phyloP scores from a whole-genome alignment of 2,329 filamentous ascomycete species.

The Pseudogymnoascus pannorum region DNA sequence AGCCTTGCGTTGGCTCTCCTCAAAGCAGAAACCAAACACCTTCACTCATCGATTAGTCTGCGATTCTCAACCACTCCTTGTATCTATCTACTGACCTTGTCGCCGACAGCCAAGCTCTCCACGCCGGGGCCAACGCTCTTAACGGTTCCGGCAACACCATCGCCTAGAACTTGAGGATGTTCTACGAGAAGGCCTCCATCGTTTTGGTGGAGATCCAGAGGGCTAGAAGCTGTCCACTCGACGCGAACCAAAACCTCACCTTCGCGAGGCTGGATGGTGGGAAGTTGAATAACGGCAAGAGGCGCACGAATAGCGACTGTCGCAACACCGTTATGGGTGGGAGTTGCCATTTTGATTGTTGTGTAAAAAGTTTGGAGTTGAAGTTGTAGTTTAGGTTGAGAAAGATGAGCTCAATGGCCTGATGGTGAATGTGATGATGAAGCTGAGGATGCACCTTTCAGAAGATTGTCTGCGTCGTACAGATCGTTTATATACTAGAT shows the following conservation, averaged over 20 bases:
- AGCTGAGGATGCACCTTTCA: background rate
- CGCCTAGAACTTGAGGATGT: slow-evolving; percentile 44
- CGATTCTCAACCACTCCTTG: background rate
- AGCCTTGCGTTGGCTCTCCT: slow-evolving; percentile 39
- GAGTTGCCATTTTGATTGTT: slow-evolving; percentile 25
- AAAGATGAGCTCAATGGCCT: background rate
- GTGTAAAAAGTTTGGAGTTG: background rate
- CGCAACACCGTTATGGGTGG: slow-evolving; percentile 32
- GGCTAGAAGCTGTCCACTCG: slow-evolving; percentile 53
- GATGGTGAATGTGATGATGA: background rate
- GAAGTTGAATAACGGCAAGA: slow-evolving; percentile 30
- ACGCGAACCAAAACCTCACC: slow-evolving; percentile 48
- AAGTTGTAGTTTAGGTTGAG: background rate
- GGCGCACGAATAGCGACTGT: slow-evolving; percentile 32
- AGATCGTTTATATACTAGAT: background rate
- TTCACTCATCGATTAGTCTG: background rate
- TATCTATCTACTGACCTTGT: slow-evolving; percentile 35
- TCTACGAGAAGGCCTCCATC: slow-evolving; percentile 50
- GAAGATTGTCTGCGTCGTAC: background rate
- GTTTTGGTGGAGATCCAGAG: slow-evolving; percentile 54
- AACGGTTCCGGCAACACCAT: slow-evolving; percentile 45
- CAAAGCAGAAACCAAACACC: slow-evolving; percentile 46
- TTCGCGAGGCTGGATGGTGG: slow-evolving; percentile 18
- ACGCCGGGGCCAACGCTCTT: slow-evolving; percentile 40
- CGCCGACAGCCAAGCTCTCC: slow-evolving; percentile 42